Evolutionary conservation across 495 filamentous ascomycete genomes (phyloP).

Genomic region (Aspergillus avenaceus): DNA sequence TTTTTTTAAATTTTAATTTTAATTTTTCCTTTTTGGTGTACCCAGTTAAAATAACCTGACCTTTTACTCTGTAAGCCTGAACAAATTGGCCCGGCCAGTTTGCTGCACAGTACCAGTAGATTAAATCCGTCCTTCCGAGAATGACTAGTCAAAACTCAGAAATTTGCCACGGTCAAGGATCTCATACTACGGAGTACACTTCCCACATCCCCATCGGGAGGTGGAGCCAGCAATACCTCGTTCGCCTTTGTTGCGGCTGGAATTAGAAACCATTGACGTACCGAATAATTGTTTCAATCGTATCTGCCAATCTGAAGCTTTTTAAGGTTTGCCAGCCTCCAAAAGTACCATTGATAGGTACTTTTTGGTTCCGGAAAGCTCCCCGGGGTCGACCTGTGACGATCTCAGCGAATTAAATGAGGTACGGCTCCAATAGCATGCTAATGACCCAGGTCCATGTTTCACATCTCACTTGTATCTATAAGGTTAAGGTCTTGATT

Average conservation of each 20-base stretch:
- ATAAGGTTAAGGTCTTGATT: constrained; percentile 1
- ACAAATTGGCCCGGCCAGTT: too few species aligned
- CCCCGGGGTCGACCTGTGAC: background rate
- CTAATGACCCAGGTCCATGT: background rate
- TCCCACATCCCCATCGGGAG: too few species aligned
- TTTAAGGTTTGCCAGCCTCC: background rate
- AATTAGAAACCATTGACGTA: background rate
- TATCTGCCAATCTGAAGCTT: background rate
- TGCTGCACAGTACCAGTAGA: too few species aligned
- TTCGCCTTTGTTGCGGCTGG: background rate
- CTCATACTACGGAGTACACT: too few species aligned
- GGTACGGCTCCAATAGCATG: background rate
- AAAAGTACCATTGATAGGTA: background rate
- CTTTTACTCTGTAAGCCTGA: too few species aligned
- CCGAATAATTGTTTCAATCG: background rate
- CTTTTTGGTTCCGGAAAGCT: background rate
- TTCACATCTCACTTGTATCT: constrained; percentile 3
- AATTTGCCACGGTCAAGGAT: too few species aligned
- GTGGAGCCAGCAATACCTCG: background rate
- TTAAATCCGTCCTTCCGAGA: too few species aligned
- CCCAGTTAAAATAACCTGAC: too few species aligned
- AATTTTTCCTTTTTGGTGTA: background rate
- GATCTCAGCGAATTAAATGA: background rate
- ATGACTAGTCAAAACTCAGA: too few species aligned
- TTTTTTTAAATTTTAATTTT: background rate